Evolutionary conservation across 2,329 filamentous ascomycete genomes (phyloP).

Genomic region (Podosphaera fusca): DNA sequence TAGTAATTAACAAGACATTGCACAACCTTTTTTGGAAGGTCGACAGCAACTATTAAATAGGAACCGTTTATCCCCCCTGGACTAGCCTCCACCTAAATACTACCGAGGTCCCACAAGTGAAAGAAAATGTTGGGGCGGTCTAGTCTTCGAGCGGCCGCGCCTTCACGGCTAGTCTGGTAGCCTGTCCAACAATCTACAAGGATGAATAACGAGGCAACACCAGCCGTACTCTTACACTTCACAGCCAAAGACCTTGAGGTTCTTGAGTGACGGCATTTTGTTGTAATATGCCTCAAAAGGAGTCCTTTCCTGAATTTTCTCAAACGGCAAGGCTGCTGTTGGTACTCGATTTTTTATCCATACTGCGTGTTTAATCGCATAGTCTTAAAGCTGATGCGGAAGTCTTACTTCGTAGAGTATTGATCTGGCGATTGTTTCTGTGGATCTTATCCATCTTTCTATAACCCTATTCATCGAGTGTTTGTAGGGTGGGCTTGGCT

Average conservation of each 20-base stretch:
- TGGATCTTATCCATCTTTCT: not conserved
- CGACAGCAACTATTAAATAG: too few relatives aligned
- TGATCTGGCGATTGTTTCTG: not conserved
- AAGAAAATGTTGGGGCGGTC: too few relatives aligned
- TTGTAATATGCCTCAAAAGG: not conserved
- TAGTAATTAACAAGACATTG: too few relatives aligned
- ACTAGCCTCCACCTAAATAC: too few relatives aligned
- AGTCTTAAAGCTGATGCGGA: not conserved
- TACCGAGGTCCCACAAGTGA: too few relatives aligned
- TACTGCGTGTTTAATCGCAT: not conserved
- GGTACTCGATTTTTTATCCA: not conserved
- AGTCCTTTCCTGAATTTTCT: not conserved
- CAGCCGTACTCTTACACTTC: too few relatives aligned
- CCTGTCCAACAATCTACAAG: too few relatives aligned
- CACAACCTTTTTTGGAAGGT: too few relatives aligned
- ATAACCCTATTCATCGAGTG: not conserved
- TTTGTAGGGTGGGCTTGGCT: not conserved
- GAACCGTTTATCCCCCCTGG: too few relatives aligned
- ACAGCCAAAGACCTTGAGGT: not conserved
- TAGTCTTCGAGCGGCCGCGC: too few relatives aligned
- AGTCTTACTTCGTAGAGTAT: not conserved
- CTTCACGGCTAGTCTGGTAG: too few relatives aligned
- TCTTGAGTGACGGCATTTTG: not conserved
- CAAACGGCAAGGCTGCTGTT: not conserved
- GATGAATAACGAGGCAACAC: too few relatives aligned